Evolutionary conservation across 176 grass and related monocot species (phyloP), one percentile per base, ranked within the genome.

Genomic region (Triticum monococcum): DNA sequence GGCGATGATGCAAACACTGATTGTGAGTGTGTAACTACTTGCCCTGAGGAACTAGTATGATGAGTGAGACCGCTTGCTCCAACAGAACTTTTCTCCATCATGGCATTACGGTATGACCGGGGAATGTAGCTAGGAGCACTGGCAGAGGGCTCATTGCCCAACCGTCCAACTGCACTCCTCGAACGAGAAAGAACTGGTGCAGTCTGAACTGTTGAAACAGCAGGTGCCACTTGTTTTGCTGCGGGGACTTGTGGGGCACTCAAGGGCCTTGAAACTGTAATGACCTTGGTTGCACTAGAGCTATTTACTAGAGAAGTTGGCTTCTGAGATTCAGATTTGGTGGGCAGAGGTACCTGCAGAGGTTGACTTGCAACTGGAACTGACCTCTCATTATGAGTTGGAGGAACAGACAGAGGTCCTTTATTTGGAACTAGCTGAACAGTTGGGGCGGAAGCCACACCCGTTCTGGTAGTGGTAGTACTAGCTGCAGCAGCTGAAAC

Each of bases 51-150:
- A 84, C 79, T 82, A 68, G 82, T 26, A 17, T 86, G 81, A 25
- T 90, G 73, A 64, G 63, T 77, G 3, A 37, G 71, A 91, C 54
- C 14, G 72, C 83, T 87, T 43, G 75, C 84, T 78, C 78, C 56
- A 62, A 59, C 75, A 67, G 90, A 86, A 84, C 64, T 63, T 84
- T 84, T 91, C 45, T 95, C 92, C 75, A 94, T 96, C 80, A 96
- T 99, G n/a, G 94, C 97, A 92, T 89, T 99, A 57, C 86, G 87
- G 81, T 99, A 99, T 68, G 94, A 93, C 52, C 82, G 86, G 24
- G 97, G 97, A 81, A 79, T 85, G 61, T 85, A 94, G 75, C 86
- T 92, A 56, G 94, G 78, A 81, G 89, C 90, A 89, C 70, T 89
- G 2, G 81, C 86, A 40, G 93, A 87, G 24, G 93, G 89, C 46